These are phyloP conservation scores for Clavaria fumosa DNA, from an alignment of 768 basidiomycete species.

Conservation along the genomic window DNA sequence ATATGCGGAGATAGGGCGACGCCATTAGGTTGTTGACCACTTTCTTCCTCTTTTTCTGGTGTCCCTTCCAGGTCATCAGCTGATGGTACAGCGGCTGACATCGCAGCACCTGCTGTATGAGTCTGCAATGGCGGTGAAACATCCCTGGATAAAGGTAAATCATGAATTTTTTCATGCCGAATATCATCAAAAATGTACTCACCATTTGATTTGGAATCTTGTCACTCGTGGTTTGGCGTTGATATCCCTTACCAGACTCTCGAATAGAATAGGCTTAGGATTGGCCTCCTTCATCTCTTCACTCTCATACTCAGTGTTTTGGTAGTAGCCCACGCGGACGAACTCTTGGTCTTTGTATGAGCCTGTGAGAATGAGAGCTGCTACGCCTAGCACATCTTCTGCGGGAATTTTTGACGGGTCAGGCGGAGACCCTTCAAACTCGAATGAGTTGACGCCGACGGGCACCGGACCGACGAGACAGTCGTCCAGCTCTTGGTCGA, in stretches of 20 bases:
- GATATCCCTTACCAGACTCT: constrained; percentile 73
- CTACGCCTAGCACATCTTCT: constrained; percentile 89
- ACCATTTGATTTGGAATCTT: constrained; percentile 82
- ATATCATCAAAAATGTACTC: constrained; percentile 13
- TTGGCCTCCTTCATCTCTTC: constrained; percentile 75
- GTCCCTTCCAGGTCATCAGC: constrained; percentile 45
- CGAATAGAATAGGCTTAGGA: constrained; percentile 55
- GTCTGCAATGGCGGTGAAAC: constrained; percentile 35
- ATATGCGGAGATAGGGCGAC: constrained; percentile 13
- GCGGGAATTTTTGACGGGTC: constrained; percentile 71
- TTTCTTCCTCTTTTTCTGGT: constrained; percentile 20
- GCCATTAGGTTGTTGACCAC: constrained; percentile 11
- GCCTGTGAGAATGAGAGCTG: constrained; percentile 92
- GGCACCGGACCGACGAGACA: constrained; percentile 97
- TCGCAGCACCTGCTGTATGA: constrained; percentile 42
- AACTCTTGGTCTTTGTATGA: constrained; percentile 96
- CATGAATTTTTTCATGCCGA: not conserved
- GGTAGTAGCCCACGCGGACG: constrained; percentile 98
- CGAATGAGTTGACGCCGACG: constrained; percentile 92
- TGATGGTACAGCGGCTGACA: constrained; percentile 59
- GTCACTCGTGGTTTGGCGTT: constrained; percentile 90
- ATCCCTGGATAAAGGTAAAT: constrained; percentile 32
- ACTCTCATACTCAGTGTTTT: constrained; percentile 96
- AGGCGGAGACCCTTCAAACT: constrained; percentile 83
- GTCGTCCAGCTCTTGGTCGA: constrained; percentile 95